phyloP scores from a whole-genome alignment of 768 basidiomycete genomes.

The Pilatotrama ljubarskyi region DNA sequence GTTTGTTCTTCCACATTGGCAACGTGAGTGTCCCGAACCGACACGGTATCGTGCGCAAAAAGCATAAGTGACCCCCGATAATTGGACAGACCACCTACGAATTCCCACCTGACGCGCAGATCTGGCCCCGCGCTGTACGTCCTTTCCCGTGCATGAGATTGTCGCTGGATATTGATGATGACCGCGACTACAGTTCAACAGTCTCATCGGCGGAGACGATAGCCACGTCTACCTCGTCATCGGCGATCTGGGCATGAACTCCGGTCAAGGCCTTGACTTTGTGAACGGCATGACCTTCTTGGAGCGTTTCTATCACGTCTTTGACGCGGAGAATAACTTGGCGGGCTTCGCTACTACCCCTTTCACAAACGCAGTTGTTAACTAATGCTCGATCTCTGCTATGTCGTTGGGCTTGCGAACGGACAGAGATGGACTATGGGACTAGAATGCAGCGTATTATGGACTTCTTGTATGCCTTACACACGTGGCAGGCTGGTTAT shows the following conservation, averaged over 20 bases:
- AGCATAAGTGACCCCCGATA: no score
- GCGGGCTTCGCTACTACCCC: slow-evolving; percentile 39
- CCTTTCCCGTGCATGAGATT: background rate
- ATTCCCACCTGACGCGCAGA: slow-evolving; percentile 34
- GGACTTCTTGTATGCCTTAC: no score
- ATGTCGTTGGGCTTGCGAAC: no score
- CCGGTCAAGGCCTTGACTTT: slow-evolving; percentile 36
- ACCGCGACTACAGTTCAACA: slow-evolving; percentile 24
- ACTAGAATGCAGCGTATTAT: no score
- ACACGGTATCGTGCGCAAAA: background rate
- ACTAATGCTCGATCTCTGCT: slow-evolving; percentile 17
- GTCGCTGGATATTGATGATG: background rate
- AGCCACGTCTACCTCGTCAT: slow-evolving; percentile 26
- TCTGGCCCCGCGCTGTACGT: slow-evolving; percentile 32
- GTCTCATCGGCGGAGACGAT: slow-evolving; percentile 28
- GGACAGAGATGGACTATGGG: no score
- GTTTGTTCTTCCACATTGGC: slow-evolving; percentile 30
- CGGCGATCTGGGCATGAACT: slow-evolving; percentile 25
- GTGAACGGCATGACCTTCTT: slow-evolving; percentile 36
- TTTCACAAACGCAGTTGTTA: slow-evolving; percentile 32
- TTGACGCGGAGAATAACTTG: slow-evolving; percentile 31
- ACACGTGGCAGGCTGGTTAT: no score
- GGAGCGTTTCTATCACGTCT: slow-evolving; percentile 39
- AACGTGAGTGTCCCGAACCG: background rate
- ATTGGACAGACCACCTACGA: slow-evolving; percentile 21